Evolutionary conservation across 2,329 filamentous ascomycete species (phyloP).

Genomic region (Trichoderma koningii): DNA sequence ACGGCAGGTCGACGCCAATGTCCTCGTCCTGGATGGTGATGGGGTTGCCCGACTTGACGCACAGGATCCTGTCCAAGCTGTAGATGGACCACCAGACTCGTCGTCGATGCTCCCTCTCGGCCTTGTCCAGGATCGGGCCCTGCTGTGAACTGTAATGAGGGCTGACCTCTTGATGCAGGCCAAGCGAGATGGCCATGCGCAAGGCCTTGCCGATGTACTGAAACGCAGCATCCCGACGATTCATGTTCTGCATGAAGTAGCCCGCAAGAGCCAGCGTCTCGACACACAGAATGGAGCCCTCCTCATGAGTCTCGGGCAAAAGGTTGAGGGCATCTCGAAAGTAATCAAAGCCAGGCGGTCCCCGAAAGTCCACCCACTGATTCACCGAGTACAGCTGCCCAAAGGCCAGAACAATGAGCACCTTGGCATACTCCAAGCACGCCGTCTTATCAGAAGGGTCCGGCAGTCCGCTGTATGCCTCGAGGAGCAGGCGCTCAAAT

Average conservation of each 20-base stretch:
- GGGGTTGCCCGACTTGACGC: constrained; percentile 57
- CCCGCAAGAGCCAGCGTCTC: constrained; percentile 57
- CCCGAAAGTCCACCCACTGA: constrained; percentile 54
- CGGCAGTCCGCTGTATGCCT: constrained; percentile 47
- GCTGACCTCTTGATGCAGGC: constrained; percentile 56
- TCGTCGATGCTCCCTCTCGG: constrained; percentile 51
- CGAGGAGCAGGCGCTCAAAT: constrained; percentile 49
- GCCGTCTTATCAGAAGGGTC: constrained; percentile 48
- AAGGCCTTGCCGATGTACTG: constrained; percentile 57
- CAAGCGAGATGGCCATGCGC: constrained; percentile 59
- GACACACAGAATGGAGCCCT: constrained; percentile 56
- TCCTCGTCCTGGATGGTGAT: constrained; percentile 58
- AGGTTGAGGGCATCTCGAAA: constrained; percentile 55
- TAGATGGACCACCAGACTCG: constrained; percentile 61
- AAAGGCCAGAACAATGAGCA: constrained; percentile 56
- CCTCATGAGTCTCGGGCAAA: constrained; percentile 57
- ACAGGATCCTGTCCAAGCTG: constrained; percentile 55
- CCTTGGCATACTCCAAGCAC: constrained; percentile 54
- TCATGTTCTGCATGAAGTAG: constrained; percentile 60
- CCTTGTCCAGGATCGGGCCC: constrained; percentile 40
- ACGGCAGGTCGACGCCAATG: constrained; percentile 44
- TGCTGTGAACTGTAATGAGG: constrained; percentile 45
- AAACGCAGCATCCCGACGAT: constrained; percentile 56
- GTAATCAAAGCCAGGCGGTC: constrained; percentile 58
- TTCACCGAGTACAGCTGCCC: constrained; percentile 61